phyloP scores from a whole-genome alignment of 2,329 filamentous ascomycete species.

The Cladosporium sphaerospermum region DNA sequence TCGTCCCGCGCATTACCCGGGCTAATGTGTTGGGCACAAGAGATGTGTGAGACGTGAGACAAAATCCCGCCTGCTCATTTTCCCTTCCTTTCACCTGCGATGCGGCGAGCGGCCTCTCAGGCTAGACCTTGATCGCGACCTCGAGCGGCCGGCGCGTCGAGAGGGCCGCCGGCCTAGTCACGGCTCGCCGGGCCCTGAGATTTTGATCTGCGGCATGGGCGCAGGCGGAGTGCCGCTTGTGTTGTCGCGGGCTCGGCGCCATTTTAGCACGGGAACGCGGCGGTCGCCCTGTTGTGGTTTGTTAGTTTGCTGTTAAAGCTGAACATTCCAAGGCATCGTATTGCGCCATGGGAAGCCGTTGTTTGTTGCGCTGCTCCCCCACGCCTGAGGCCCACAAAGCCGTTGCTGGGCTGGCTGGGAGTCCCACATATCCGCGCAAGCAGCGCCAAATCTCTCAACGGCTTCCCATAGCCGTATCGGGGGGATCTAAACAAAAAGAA shows the following conservation, averaged over 20 bases:
- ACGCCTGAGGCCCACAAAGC: background rate
- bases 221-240: constrained; percentile 27
- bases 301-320: background rate
- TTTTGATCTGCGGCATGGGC: constrained; percentile 33
- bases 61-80: too few relatives aligned
- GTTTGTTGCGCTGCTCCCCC: background rate
- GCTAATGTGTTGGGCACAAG: too few relatives aligned
- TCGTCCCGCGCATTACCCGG: too few relatives aligned
- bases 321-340: too few relatives aligned
- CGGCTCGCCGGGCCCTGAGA: constrained; percentile 33
- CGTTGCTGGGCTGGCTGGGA: background rate
- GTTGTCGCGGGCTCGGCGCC: constrained; percentile 30
- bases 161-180: constrained; percentile 16
- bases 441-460: background rate
- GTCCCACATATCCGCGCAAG: background rate
- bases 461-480: background rate
- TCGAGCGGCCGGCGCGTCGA: constrained; percentile 11
- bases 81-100: background rate
- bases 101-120: constrained; percentile 2
- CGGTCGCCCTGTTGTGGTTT: constrained; percentile 28
- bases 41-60: too few relatives aligned
- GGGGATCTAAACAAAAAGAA: background rate
- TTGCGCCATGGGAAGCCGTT: background rate
- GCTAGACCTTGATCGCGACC: constrained; percentile 4
- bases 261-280: constrained; percentile 32